Conservation (phyloP, 2,329 filamentous ascomycete genomes). For the Claviceps digitariae region DNA sequence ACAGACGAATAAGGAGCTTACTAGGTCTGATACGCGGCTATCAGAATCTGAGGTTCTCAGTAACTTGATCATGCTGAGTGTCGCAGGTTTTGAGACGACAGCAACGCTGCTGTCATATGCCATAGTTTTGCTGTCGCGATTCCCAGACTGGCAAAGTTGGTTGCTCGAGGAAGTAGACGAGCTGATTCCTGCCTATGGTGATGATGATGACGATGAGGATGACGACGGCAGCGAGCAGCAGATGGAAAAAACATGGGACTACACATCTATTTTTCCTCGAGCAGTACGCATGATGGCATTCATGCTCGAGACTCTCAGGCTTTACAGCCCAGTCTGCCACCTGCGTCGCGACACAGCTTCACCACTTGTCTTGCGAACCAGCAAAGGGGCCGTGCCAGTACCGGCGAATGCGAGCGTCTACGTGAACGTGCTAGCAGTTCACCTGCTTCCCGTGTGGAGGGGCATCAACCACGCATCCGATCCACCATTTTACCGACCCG, state of each 20-base stretch:
- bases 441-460: slow-evolving; percentile 2
- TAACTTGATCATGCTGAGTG: slow-evolving; percentile 33
- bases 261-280: slow-evolving; percentile 28
- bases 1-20: neutral
- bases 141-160: slow-evolving; percentile 38
- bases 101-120: slow-evolving; percentile 36
- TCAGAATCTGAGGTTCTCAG: slow-evolving; percentile 10
- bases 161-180: slow-evolving; percentile 32
- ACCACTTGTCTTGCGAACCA: neutral
- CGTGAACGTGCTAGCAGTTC: neutral
- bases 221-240: neutral
- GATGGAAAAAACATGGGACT: slow-evolving; percentile 20
- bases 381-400: neutral
- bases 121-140: slow-evolving; percentile 29
- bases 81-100: slow-evolving; percentile 34
- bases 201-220: no score
- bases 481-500: slow-evolving; percentile 1
- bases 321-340: slow-evolving; percentile 1
- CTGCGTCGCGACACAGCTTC: neutral
- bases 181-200: slow-evolving; percentile 5
- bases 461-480: slow-evolving; percentile 1
- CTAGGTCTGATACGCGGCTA: neutral
- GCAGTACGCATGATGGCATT: slow-evolving; percentile 14
- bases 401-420: neutral
- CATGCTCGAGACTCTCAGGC: slow-evolving; percentile 3